Base-by-base conservation (phyloP, 768 basidiomycete species). In the Austroboletus eburneus region DNA sequence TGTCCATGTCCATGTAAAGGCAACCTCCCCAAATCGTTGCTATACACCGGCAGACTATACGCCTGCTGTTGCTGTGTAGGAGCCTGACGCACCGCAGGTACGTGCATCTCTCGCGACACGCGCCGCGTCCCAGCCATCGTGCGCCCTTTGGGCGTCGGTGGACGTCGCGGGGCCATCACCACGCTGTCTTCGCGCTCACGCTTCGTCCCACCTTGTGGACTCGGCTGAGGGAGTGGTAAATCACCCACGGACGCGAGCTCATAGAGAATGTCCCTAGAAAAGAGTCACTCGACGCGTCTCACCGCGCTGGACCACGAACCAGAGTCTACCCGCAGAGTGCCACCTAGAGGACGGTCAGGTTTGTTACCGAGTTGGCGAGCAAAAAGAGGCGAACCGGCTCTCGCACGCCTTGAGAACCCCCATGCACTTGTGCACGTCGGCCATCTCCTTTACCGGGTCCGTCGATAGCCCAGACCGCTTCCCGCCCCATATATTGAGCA, bases 241-340 rank as follows among this genome's bases (percentile, higher is more conserved):
- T 87, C 83, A 2, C 85, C 84, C 4, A 81, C 83, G 0, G 75
- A 81, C 4, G 85, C 83, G 1, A 88, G 69, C 52, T 88, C 84
- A 52, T 79, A 86, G 17, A 87, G 65, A 34, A 88, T 76, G 55
- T 87, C 84, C 84, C 85, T 86, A 49, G 10, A 10, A 42, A 35
- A 5, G 1, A 21, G 13, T 1, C n/a, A n/a, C n/a, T n/a, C n/a
- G n/a, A n/a, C n/a, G n/a, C n/a, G n/a, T n/a, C n/a, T n/a, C n/a
- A n/a, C n/a, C n/a, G n/a, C n/a, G n/a, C n/a, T n/a, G n/a, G 21
- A 17, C 27, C 30, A 59, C 73, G 39, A 42, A 79, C 77, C 76
- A 76, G 36, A 79, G 56, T 43, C 75, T 64, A 14, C 77, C 77
- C 2, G 75, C 65, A 2, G 71, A 64, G 45, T 76, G 75, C 73